These are phyloP conservation scores for Trypanosomatidae sp. DNA, from an alignment of 208 protist species.

Conservation along the genomic window DNA sequence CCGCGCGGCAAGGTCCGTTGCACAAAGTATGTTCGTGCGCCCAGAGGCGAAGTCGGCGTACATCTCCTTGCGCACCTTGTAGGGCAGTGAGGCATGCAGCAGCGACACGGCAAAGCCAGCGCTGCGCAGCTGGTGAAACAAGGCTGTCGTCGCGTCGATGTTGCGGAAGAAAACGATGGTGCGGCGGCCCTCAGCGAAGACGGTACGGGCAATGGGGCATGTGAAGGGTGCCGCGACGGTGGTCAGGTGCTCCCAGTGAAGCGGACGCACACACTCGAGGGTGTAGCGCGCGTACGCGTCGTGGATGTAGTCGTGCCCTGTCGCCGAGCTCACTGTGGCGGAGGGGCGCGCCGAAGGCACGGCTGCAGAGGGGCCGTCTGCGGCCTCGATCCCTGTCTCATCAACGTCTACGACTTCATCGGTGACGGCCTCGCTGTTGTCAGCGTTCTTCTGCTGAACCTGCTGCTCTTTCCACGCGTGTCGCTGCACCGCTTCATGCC, in stretches of 20 bases:
- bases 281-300: slow-evolving; percentile 42
- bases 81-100: slow-evolving; percentile 71
- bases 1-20: slow-evolving; percentile 87
- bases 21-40: slow-evolving; percentile 87
- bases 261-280: slow-evolving; percentile 58
- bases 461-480: slow-evolving; percentile 4
- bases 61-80: slow-evolving; percentile 54
- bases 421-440: slow-evolving; percentile 2
- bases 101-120: slow-evolving; percentile 64
- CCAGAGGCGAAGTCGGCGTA: slow-evolving; percentile 75
- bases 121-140: slow-evolving; percentile 72
- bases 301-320: slow-evolving; percentile 26
- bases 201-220: slow-evolving; percentile 53
- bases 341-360: neutral
- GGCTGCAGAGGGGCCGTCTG: neutral
- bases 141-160: slow-evolving; percentile 73
- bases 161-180: slow-evolving; percentile 68
- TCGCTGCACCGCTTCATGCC: slow-evolving; percentile 18
- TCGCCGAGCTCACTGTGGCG: neutral
- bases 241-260: slow-evolving; percentile 76
- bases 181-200: slow-evolving; percentile 62
- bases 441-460: neutral
- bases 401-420: neutral
- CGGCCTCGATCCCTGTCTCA: neutral
- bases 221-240: slow-evolving; percentile 77